Base-by-base conservation (phyloP, 108 stramenopile genomes). In the Asterionellopsis glacialis region DNA sequence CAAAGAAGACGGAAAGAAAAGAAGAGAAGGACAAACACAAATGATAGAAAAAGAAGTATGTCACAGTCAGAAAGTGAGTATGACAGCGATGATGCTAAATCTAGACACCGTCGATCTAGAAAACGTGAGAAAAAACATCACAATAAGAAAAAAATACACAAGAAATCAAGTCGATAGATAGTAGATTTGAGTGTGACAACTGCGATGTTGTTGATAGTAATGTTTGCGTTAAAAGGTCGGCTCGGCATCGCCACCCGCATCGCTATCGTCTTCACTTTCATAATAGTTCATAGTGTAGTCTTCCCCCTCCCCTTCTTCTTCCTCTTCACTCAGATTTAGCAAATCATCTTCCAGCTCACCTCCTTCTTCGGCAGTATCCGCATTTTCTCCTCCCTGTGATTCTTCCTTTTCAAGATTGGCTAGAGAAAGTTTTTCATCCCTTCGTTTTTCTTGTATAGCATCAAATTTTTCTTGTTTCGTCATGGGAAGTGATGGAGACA, bases 291-390 rank as follows among this genome's bases (percentile, higher is more conserved):
- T 65, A 14, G 70, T 83, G 45, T 84, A 85, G 57, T 90, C 85
- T 12, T 90, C 88, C 59, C 87, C 88, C 54, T 72, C 88, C 5
- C 82, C 83, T 45, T 82, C 76, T n/a, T 83, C 85, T 33, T 83
- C 77, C 26, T 45, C 57, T 51, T 21, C 69, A 15, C 49, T 51
- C 16, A 78, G 67, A 42, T 82, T 80, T 48, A 21, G 47, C 0
- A 45, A 51, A 22, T 77, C 63, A 3, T 58, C 73, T 15, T 74
- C 75, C 1, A 57, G 71, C 24, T 73, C 76, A 33, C 64, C 47
- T n/a, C n/a, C n/a, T n/a, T n/a, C n/a, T n/a, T n/a, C n/a, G 9
- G 6, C 19, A 48, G 16, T 55, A 25, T 26, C 54, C 57, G 28
- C 19, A 45, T 33, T 33, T 33, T 33, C 33, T 48, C 27, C 39